A percentile compares a stretch with the other conserved stretches of the same genome.
Evolutionary conservation across 257 asterid species (phyloP).

Genomic region (Fraxinus quadrangulata): DNA sequence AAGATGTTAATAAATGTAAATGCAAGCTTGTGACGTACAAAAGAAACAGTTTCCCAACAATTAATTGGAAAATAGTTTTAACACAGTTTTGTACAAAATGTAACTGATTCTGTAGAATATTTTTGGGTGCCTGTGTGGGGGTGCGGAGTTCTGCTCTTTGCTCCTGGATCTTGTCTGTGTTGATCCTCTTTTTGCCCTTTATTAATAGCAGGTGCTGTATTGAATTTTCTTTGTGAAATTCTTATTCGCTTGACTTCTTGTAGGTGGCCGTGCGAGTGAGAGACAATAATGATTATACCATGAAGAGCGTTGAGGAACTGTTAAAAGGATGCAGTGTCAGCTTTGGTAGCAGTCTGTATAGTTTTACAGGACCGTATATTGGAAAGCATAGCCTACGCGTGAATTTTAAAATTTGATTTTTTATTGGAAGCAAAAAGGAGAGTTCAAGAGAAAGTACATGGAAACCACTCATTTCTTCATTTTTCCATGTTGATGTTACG

Average conservation of each 20-base stretch:
- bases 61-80: too few species aligned
- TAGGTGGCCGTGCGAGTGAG: slow-evolving; percentile 81
- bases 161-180: not conserved
- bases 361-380: not conserved
- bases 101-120: too few species aligned
- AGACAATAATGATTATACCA: slow-evolving; percentile 46
- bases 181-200: not conserved
- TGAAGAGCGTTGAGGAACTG: slow-evolving; percentile 60
- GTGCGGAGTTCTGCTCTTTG: too few species aligned
- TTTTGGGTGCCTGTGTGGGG: too few species aligned
- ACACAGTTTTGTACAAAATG: too few species aligned
- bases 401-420: slow-evolving; percentile 14
- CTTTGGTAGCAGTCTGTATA: slow-evolving; percentile 39
- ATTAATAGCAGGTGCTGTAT: not conserved
- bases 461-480: not conserved
- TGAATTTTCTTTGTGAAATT: not conserved
- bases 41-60: not conserved
- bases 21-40: not conserved
- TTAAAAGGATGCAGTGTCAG: slow-evolving; percentile 50
- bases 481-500: not conserved
- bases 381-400: not conserved
- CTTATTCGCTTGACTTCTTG: not conserved
- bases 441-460: not conserved
- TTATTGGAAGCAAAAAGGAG: not conserved
- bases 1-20: not conserved